phyloP scores from a whole-genome alignment of 768 basidiomycete species.

The Hygrocybe coccinea region DNA sequence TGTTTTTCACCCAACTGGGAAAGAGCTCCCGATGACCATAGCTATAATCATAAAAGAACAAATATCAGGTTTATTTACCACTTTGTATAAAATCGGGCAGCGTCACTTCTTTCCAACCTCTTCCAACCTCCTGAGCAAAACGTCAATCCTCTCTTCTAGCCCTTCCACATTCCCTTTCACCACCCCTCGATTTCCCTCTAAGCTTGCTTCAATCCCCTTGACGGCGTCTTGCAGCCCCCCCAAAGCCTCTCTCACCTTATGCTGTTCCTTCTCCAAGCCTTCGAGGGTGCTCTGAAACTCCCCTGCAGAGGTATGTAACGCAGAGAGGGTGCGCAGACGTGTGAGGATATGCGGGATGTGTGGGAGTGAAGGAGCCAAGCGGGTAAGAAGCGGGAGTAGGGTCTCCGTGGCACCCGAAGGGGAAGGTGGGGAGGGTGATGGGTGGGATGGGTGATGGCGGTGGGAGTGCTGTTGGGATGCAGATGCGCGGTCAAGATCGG shows the following conservation, averaged over 20 bases:
- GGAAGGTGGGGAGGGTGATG: constrained; percentile 21
- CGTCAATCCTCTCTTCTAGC: constrained; percentile 52
- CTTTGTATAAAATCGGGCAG: neutral
- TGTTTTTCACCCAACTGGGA: no score
- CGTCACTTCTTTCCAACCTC: constrained; percentile 15
- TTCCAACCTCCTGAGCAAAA: constrained; percentile 39
- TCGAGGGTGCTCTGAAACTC: constrained; percentile 67
- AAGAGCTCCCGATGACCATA: no score
- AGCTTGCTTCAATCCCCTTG: constrained; percentile 64
- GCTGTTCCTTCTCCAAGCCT: constrained; percentile 69
- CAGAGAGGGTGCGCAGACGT: constrained; percentile 77
- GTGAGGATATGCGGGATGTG: constrained; percentile 88
- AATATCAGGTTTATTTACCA: neutral
- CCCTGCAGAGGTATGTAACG: constrained; percentile 76
- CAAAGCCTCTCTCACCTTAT: constrained; percentile 55
- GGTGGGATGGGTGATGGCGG: constrained; percentile 43
- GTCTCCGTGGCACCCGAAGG: constrained; percentile 43
- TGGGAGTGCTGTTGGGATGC: constrained; percentile 45
- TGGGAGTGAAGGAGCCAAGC: constrained; percentile 67
- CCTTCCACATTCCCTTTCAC: constrained; percentile 71
- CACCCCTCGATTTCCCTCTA: constrained; percentile 66
- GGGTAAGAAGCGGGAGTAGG: constrained; percentile 61
- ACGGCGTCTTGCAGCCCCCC: constrained; percentile 67
- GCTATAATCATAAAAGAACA: no score
- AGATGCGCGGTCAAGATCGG: constrained; percentile 84